These are phyloP conservation scores for Podila clonocystis DNA, from an alignment of 192 early-diverging fungal genomes.

Conservation along the genomic window DNA sequence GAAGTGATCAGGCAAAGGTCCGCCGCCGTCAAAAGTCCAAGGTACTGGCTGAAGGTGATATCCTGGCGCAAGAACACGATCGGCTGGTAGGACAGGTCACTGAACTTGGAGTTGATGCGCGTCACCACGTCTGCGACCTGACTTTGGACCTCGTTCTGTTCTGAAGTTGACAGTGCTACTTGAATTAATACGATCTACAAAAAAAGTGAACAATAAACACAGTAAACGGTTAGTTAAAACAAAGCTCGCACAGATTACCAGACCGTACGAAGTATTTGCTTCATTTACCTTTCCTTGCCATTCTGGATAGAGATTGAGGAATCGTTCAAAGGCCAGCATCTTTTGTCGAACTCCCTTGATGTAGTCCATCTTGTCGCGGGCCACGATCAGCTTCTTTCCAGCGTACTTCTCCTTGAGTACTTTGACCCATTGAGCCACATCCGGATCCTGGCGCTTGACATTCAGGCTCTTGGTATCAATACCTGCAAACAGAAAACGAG, in stretches of 20 bases:
- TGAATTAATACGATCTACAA: conserved; percentile 89
- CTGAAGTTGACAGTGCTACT: conserved; percentile 91
- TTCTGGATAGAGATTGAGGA: conserved; percentile 87
- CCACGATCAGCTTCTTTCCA: conserved; percentile 94
- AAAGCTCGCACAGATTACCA: no score
- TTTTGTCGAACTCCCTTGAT: conserved; percentile 97
- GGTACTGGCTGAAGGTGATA: conserved; percentile 90
- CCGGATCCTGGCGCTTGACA: conserved; percentile 73
- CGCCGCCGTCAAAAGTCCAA: conserved; percentile 86
- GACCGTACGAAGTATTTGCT: no score
- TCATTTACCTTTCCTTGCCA: conserved; percentile 78
- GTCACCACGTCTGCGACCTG: conserved; percentile 92
- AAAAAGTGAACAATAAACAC: background rate
- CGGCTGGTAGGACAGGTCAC: conserved; percentile 89
- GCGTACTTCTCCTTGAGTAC: conserved; percentile 87
- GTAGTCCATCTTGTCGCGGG: conserved; percentile 95
- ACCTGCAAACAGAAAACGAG: conserved; percentile 43
- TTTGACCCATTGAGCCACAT: conserved; percentile 81
- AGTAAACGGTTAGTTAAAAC: no score
- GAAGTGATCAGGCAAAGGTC: conserved; percentile 92
- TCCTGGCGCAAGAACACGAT: conserved; percentile 93
- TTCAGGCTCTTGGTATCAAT: conserved; percentile 84
- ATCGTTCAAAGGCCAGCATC: conserved; percentile 91
- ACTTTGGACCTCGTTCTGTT: conserved; percentile 88
- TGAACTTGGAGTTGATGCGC: conserved; percentile 92